Evolutionary conservation across 106 monocot species (phyloP).

Genomic region (Dendrobium catenatum): DNA sequence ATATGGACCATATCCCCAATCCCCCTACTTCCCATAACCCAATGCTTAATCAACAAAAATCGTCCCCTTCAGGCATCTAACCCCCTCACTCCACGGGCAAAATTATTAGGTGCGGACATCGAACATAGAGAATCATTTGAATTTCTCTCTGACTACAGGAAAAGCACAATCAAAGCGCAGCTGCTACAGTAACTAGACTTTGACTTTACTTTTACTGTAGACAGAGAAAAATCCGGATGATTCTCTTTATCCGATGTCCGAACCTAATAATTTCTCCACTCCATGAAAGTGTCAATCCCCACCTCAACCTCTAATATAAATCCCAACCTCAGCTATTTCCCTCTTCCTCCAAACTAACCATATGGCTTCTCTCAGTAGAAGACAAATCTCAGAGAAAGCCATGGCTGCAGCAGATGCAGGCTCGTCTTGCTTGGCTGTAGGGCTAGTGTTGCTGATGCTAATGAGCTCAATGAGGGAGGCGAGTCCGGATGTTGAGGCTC

Average conservation of each 20-base stretch:
- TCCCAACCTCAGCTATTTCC: not conserved
- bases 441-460: not conserved
- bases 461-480: not conserved
- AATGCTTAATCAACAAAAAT: not conserved
- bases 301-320: not conserved
- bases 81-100: not conserved
- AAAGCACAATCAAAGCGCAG: too few relatives aligned
- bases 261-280: too few relatives aligned
- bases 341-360: not conserved
- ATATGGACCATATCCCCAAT: too few relatives aligned
- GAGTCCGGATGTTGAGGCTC: not conserved
- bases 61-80: not conserved
- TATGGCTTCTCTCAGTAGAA: not conserved
- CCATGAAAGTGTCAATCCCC: too few relatives aligned
- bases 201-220: too few relatives aligned
- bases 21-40: too few relatives aligned
- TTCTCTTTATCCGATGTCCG: too few relatives aligned
- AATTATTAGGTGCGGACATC: too few relatives aligned
- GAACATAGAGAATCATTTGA: too few relatives aligned
- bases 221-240: too few relatives aligned
- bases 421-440: not conserved
- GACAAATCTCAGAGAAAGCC: not conserved
- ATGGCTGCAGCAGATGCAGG: not conserved
- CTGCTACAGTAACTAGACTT: too few relatives aligned
- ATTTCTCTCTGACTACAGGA: too few relatives aligned